phyloP scores from a whole-genome alignment of 805 yeast genomes.

The Myxozyma geophila region DNA sequence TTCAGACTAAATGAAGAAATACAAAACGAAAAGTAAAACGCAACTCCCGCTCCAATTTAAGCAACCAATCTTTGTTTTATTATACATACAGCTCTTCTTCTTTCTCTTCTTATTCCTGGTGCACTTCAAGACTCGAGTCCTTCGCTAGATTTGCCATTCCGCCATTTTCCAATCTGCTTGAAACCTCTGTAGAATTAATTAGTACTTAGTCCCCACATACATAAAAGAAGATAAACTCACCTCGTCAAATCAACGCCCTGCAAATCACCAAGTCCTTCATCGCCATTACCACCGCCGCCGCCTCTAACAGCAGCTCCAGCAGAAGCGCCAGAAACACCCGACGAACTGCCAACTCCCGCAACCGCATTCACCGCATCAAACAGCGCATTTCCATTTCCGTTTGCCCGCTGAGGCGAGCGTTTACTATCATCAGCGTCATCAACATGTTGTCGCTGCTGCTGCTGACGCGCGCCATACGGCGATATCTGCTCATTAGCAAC shows the following conservation, averaged over 20 bases:
- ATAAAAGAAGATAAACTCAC: constrained; percentile 8
- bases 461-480: constrained; percentile 8
- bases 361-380: constrained; percentile 27
- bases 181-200: constrained; percentile 46
- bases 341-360: not conserved
- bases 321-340: constrained; percentile 1
- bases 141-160: constrained; percentile 31
- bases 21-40: not conserved
- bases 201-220: not conserved
- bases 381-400: constrained; percentile 11
- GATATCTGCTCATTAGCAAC: constrained; percentile 10
- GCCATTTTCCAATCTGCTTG: constrained; percentile 42
- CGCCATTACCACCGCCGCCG: not conserved
- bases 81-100: not conserved
- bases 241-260: constrained; percentile 54
- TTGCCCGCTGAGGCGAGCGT: constrained; percentile 8
- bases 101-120: too few relatives aligned
- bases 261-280: constrained; percentile 48
- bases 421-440: constrained; percentile 4
- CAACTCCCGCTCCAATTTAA: not conserved
- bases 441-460: not conserved
- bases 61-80: not conserved
- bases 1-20: not conserved
- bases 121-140: constrained; percentile 21
- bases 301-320: not conserved